phyloP scores from a whole-genome alignment of 2,329 filamentous ascomycete genomes.

The Diaporthe caulivora region DNA sequence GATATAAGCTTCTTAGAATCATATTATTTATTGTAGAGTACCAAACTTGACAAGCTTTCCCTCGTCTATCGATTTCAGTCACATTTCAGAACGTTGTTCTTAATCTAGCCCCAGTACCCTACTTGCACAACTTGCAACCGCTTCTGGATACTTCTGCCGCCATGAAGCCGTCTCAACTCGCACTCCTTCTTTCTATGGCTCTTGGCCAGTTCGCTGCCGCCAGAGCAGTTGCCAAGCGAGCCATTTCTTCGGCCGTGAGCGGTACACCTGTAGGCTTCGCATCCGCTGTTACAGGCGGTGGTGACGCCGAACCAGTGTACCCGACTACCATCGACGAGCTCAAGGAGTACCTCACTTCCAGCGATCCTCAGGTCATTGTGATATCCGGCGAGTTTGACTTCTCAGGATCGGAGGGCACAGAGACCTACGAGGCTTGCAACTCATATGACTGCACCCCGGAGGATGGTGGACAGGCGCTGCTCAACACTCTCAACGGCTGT shows the following conservation, averaged over 20 bases:
- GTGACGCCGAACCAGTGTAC: conserved; percentile 64
- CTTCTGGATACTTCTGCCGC: not conserved
- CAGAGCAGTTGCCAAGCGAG: conserved; percentile 33
- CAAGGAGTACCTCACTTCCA: conserved; percentile 68
- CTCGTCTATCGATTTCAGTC: not conserved
- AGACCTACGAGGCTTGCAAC: conserved; percentile 65
- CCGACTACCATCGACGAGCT: conserved; percentile 67
- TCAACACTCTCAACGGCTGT: conserved; percentile 58
- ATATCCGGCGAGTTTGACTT: conserved; percentile 69
- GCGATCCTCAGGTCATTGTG: conserved; percentile 66
- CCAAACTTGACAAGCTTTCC: not conserved
- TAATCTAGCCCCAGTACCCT: not conserved
- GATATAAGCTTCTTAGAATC: too few relatives aligned
- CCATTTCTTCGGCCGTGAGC: conserved; percentile 47
- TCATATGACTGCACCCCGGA: conserved; percentile 57
- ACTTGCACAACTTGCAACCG: not conserved
- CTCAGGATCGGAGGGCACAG: conserved; percentile 65
- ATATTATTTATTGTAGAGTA: not conserved
- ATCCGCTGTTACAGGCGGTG: conserved; percentile 70
- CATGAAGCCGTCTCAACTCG: conserved; percentile 14
- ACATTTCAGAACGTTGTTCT: not conserved
- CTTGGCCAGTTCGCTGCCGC: conserved; percentile 42
- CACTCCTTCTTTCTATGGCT: not conserved
- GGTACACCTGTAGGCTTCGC: conserved; percentile 57
- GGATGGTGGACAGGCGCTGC: conserved; percentile 31